phyloP scores from a whole-genome alignment of 164 flowering plant species.

The Protea cynaroides region DNA sequence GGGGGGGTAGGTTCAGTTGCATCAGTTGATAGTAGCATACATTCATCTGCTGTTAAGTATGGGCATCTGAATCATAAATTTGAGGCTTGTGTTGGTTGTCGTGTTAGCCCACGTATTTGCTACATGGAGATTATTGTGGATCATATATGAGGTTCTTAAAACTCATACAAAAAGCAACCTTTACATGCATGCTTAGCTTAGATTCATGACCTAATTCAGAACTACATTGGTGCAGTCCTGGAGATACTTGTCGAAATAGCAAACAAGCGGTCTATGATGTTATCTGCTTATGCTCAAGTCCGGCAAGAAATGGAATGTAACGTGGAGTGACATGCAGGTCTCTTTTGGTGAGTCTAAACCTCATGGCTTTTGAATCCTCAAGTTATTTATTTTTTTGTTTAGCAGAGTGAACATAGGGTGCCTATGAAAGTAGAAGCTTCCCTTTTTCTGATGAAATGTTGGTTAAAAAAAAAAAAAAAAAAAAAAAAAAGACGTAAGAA shows the following conservation, averaged over 20 bases:
- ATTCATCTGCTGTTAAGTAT: no score
- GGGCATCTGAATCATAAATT: neutral
- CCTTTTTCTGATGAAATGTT: no score
- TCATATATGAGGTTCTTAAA: neutral
- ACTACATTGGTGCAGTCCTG: conserved; percentile 44
- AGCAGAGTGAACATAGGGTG: neutral
- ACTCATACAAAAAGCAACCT: neutral
- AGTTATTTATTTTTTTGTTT: neutral
- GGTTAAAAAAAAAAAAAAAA: no score
- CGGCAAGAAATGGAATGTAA: conserved; percentile 24
- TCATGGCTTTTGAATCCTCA: neutral
- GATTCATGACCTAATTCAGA: neutral
- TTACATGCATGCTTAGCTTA: neutral
- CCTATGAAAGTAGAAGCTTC: neutral
- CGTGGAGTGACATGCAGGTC: conserved; percentile 10
- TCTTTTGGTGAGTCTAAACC: neutral
- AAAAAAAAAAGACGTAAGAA: no score
- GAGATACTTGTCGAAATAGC: conserved; percentile 67
- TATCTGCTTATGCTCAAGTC: conserved; percentile 45
- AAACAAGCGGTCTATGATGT: conserved; percentile 55
- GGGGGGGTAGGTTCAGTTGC: no score
- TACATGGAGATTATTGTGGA: neutral
- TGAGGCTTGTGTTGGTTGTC: neutral
- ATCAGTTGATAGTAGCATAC: neutral
- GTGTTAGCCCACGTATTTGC: no score